Evolutionary conservation across 139 green algal species (phyloP).

Genomic region (Auxenochlorella pyrenoidosa): DNA sequence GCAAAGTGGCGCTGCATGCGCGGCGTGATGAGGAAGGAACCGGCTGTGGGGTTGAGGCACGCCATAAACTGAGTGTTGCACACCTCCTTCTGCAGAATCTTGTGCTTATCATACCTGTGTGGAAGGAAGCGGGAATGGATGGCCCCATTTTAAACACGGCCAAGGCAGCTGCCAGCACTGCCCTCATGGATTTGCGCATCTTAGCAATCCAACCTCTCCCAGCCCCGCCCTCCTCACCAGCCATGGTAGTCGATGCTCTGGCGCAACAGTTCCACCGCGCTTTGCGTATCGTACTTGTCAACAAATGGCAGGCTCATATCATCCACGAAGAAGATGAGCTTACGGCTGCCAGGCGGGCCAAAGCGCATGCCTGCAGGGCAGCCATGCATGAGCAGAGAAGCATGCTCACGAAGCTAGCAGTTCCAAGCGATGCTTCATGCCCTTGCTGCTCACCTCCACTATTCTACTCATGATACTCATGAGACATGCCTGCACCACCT

Average conservation of each 20-base stretch:
- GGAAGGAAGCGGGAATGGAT: not conserved
- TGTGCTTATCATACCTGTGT: constrained; percentile 86
- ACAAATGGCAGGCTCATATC: constrained; percentile 93
- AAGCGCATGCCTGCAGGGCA: constrained; percentile 76
- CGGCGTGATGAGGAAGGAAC: constrained; percentile 91
- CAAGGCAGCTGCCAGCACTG: not conserved
- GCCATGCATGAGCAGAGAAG: not conserved
- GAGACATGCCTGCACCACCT: not conserved
- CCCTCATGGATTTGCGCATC: too few species aligned
- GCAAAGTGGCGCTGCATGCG: constrained; percentile 95
- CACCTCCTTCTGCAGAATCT: constrained; percentile 92
- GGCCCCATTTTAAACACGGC: too few species aligned
- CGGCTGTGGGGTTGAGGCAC: constrained; percentile 92
- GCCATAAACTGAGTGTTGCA: constrained; percentile 81
- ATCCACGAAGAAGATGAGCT: constrained; percentile 92
- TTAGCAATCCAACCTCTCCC: too few species aligned
- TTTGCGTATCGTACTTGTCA: constrained; percentile 97
- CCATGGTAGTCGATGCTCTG: constrained; percentile 91
- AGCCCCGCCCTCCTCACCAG: constrained; percentile 62
- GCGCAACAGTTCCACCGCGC: constrained; percentile 88
- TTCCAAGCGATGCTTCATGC: too few species aligned
- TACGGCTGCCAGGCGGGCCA: constrained; percentile 78
- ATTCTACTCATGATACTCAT: not conserved
- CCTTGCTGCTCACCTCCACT: too few species aligned
- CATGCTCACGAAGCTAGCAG: too few species aligned